Conservation (phyloP, 495 filamentous ascomycete genomes). For the Trichoderma gamsii region DNA sequence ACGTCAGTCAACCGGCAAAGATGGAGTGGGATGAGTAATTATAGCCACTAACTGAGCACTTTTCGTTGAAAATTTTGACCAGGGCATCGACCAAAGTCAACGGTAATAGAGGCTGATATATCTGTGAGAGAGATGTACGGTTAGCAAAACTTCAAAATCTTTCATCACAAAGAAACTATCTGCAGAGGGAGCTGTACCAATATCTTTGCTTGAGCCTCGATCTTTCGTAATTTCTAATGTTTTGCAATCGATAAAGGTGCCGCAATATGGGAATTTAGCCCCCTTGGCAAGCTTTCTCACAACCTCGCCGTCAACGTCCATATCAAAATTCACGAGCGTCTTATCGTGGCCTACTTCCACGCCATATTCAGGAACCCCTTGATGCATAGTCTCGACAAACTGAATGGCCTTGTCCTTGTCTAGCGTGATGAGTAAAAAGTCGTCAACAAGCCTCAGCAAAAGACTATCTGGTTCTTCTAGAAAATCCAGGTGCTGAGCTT, state of each 20-base stretch:
- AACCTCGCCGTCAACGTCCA: conserved; percentile 47
- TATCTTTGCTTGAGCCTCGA: conserved; percentile 25
- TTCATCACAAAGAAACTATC: background rate
- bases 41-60: conserved; percentile 50
- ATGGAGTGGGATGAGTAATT: conserved; percentile 35
- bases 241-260: conserved; percentile 63
- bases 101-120: conserved; percentile 63
- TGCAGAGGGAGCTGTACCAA: conserved; percentile 18
- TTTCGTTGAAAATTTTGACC: conserved; percentile 75
- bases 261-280: conserved; percentile 78
- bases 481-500: conserved; percentile 62
- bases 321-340: conserved; percentile 78
- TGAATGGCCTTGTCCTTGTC: conserved; percentile 53
- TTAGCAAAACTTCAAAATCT: background rate
- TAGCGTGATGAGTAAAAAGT: conserved; percentile 83
- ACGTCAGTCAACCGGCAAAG: conserved; percentile 39
- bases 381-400: conserved; percentile 75
- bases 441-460: conserved; percentile 78
- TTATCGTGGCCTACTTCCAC: conserved; percentile 71
- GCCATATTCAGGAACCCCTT: conserved; percentile 71
- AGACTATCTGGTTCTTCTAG: conserved; percentile 52
- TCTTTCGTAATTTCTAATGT: conserved; percentile 61
- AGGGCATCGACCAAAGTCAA: conserved; percentile 62
- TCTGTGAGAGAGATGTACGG: conserved; percentile 19
- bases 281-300: conserved; percentile 47